Base-by-base conservation (phyloP, 1,284 basidiomycete species). In the Cryptococcus hybrid region DNA sequence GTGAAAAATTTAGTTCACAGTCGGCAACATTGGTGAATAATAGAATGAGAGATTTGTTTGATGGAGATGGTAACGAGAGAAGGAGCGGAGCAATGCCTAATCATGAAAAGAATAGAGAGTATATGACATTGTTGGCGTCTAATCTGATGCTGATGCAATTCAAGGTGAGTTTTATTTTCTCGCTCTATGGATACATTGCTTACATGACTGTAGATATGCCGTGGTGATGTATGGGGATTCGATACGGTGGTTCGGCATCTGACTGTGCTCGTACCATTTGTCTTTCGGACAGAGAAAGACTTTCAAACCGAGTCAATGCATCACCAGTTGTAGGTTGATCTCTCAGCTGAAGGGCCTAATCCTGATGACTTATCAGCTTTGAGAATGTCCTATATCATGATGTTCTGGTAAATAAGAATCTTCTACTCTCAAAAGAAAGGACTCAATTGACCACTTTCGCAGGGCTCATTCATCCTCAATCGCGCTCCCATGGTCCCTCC, bases 211-310 rank as follows among this genome's bases (percentile, higher is more conserved):
- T 43, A 73, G 71, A 70, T 69, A 15, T 73, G 69, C 51, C 60
- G 71, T 5, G 71, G 71, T 2, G 71, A 73, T 48, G 67, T 73
- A 5, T 71, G 68, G 65, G 71, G 68, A 7, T 71, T 67, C 46
- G 62, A 57, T n/a, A 56, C 50, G 18, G 47, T 66, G 5, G 60
- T 69, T 12, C 54, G 56, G 50, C 59, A 66, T 47, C 58, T 69
- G 38, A 57, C 55, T 0, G 51, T 38, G 8, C 54, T 71, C 5
- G 51, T 61, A 6, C 47, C 54, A 4, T 24, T 50, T n/a, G 48
- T 69, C 1, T 71, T 64, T 55, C 58, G 52, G 7, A 30, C 51
- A 5, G 56, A 62, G n/a, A 44, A 51, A 1, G 56, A 57, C 24
- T 45, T 57, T 0, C 54, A 57, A 5, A 57, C 59, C 0, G 65